Conservation (phyloP, 2,329 filamentous ascomycete species). For the Talaromyces piceae region DNA sequence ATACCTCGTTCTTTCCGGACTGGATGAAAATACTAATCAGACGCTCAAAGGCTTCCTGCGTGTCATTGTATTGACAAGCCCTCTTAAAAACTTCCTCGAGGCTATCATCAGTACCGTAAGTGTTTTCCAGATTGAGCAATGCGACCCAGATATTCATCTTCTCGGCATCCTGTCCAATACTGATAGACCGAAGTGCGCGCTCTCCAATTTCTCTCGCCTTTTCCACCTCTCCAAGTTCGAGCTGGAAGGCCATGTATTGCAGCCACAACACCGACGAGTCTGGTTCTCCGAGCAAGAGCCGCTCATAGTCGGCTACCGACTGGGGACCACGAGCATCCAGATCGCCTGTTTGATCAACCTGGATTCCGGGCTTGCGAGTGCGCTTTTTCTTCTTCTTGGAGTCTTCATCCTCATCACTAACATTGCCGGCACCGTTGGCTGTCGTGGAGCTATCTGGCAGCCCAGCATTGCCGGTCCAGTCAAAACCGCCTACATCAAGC, state of each 20-base stretch:
- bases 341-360: constrained; percentile 85
- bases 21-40: constrained; percentile 93
- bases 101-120: constrained; percentile 75
- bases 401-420: constrained; percentile 45
- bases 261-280: constrained; percentile 94
- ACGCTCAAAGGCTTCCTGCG: constrained; percentile 80
- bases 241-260: constrained; percentile 97
- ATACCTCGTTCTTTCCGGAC: constrained; percentile 74
- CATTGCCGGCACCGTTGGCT: constrained; percentile 29
- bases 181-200: constrained; percentile 83
- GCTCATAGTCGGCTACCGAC: constrained; percentile 85
- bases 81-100: constrained; percentile 83
- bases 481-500: constrained; percentile 69
- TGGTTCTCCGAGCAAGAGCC: constrained; percentile 81
- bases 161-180: constrained; percentile 81
- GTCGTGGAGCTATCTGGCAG: constrained; percentile 41
- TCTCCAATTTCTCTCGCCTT: constrained; percentile 86
- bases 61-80: constrained; percentile 89
- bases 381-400: constrained; percentile 62
- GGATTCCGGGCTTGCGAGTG: constrained; percentile 65
- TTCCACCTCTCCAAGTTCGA: constrained; percentile 79
- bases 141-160: constrained; percentile 96
- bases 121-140: constrained; percentile 86
- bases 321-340: constrained; percentile 83
- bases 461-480: constrained; percentile 67